Evolutionary conservation across 768 basidiomycete species (phyloP).

Genomic region (Piloderma croceum): DNA sequence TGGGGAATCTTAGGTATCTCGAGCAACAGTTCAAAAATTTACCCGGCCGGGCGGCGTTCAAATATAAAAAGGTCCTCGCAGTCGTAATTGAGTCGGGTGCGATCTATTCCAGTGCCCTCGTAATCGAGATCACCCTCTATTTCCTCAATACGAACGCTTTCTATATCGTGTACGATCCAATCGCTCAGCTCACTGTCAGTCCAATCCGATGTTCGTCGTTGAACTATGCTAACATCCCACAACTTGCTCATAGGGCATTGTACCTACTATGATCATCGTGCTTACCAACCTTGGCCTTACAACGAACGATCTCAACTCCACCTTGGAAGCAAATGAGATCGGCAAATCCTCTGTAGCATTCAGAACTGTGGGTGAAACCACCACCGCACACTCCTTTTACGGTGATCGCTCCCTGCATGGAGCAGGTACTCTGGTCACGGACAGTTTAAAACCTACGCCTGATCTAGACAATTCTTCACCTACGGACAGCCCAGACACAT

Average conservation of each 20-base stretch:
- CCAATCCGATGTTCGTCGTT: no score
- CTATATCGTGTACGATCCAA: constrained; percentile 35
- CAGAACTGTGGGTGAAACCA: no score
- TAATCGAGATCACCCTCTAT: constrained; percentile 31
- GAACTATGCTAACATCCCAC: no score
- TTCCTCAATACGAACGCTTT: constrained; percentile 28
- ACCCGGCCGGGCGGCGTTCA: constrained; percentile 8
- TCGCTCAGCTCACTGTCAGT: constrained; percentile 28
- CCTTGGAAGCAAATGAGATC: no score
- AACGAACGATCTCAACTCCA: constrained; percentile 15
- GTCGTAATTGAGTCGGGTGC: constrained; percentile 28
- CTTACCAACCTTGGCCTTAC: constrained; percentile 24
- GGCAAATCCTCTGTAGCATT: no score
- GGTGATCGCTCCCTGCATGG: no score
- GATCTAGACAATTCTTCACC: no score
- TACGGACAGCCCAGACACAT: no score
- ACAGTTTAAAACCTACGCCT: no score
- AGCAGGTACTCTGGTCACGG: no score
- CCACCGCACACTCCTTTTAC: no score
- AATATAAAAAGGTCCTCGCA: constrained; percentile 23
- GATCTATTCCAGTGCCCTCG: constrained; percentile 27
- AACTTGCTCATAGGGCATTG: constrained; percentile 19
- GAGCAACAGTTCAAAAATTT: constrained; percentile 16
- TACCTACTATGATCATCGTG: constrained; percentile 28
- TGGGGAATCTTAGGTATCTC: constrained; percentile 4